phyloP scores from a whole-genome alignment of 2,329 filamentous ascomycete genomes.

The Lecanicillium sp. region DNA sequence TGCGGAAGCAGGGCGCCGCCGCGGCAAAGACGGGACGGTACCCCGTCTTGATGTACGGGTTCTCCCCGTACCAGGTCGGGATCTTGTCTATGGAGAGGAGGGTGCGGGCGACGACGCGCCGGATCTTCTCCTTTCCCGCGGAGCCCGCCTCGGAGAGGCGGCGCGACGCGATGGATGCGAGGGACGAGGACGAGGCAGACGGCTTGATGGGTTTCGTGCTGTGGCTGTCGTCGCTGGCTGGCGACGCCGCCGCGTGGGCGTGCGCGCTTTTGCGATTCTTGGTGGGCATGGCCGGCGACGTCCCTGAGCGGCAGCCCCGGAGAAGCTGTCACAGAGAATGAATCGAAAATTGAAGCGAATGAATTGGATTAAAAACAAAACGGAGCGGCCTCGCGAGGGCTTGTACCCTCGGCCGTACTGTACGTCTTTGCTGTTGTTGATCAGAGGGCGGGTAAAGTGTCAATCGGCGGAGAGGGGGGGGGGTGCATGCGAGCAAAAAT shows the following conservation, averaged over 20 bases:
- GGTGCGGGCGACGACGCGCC: background rate
- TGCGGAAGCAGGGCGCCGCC: conserved; percentile 29
- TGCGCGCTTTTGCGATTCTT: background rate
- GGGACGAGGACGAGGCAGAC: background rate
- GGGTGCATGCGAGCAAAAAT: too few relatives aligned
- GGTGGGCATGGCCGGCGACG: too few relatives aligned
- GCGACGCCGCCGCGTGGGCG: background rate
- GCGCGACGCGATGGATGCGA: too few relatives aligned
- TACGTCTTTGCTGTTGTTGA: too few relatives aligned
- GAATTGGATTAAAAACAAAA: too few relatives aligned
- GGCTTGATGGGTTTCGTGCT: background rate
- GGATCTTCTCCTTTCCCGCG: background rate
- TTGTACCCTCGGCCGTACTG: too few relatives aligned
- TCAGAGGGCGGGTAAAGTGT: too few relatives aligned
- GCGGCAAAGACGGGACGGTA: conserved; percentile 39
- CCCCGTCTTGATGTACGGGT: conserved; percentile 33
- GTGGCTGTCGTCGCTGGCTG: background rate
- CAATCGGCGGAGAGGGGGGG: too few relatives aligned
- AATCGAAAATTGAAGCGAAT: too few relatives aligned
- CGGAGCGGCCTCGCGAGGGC: too few relatives aligned
- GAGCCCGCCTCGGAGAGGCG: conserved; percentile 1
- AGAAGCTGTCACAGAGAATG: too few relatives aligned
- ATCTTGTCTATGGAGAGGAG: conserved; percentile 25
- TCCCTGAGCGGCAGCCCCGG: too few relatives aligned
- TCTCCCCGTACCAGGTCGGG: conserved; percentile 38